Percentiles rank a stretch among this genome's conserved stretches.
Evolutionary conservation across 202 grass and related monocot species (phyloP).

Genomic region (Miscanthus sacchariflorus): DNA sequence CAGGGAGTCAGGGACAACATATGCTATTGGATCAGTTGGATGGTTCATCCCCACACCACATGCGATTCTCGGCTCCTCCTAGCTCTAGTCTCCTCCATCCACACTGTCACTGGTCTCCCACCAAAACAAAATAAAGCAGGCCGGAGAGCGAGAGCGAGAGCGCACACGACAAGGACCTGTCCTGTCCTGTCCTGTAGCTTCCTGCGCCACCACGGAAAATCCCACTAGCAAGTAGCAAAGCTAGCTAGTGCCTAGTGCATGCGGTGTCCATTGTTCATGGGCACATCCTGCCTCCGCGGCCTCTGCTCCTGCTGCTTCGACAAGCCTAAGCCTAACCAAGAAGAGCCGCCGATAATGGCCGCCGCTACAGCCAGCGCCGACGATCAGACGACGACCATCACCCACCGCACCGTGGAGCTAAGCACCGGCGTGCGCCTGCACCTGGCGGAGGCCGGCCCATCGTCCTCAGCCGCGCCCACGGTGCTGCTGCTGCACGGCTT

Average conservation of each 20-base stretch:
- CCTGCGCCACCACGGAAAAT: neutral
- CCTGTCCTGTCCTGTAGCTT: neutral
- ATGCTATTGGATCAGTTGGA: too few species aligned
- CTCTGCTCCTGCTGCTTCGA: neutral
- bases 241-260: neutral
- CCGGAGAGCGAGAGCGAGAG: too few species aligned
- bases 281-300: neutral
- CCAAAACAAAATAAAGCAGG: neutral
- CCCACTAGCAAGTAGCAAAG: too few species aligned
- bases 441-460: constrained; percentile 72
- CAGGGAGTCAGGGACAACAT: too few species aligned
- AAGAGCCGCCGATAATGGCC: neutral
- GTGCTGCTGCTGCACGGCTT: constrained; percentile 85
- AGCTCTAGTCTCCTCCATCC: neutral
- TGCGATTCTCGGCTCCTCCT: neutral
- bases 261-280: neutral
- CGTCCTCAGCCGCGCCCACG: neutral
- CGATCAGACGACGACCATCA: neutral
- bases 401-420: constrained; percentile 65
- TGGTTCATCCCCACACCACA: neutral
- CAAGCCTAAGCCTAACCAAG: too few species aligned
- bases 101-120: neutral
- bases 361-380: neutral
- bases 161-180: too few species aligned
- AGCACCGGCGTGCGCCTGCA: constrained; percentile 64